These are phyloP conservation scores for Saccharomycopsis sp. DNA, from an alignment of 805 yeast genomes.

Conservation along the genomic window DNA sequence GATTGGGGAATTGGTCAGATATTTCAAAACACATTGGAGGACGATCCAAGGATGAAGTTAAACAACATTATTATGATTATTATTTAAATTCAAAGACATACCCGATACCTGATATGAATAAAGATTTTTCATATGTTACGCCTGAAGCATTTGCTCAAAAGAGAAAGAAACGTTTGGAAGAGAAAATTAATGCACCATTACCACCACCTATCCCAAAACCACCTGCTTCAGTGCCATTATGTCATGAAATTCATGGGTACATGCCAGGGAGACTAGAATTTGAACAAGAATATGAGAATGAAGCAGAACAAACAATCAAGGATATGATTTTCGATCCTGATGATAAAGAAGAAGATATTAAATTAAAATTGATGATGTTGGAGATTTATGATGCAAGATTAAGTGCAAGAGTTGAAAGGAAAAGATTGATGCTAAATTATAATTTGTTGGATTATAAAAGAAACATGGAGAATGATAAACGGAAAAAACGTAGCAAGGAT, in stretches of 20 bases:
- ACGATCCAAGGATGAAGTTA: slow-evolving; percentile 86
- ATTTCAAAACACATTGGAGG: slow-evolving; percentile 95
- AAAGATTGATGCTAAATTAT: slow-evolving; percentile 72
- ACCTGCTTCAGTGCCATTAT: slow-evolving; percentile 86
- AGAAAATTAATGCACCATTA: slow-evolving; percentile 60
- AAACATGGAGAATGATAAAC: slow-evolving; percentile 75
- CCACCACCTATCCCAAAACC: slow-evolving; percentile 84
- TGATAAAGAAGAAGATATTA: slow-evolving; percentile 82
- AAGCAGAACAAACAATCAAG: slow-evolving; percentile 88
- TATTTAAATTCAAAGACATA: slow-evolving; percentile 66
- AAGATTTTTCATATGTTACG: slow-evolving; percentile 52
- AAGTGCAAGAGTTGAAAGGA: slow-evolving; percentile 88
- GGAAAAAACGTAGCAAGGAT: slow-evolving; percentile 61
- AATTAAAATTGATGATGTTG: slow-evolving; percentile 77
- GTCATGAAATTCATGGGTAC: slow-evolving; percentile 95
- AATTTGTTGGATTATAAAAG: slow-evolving; percentile 77
- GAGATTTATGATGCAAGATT: slow-evolving; percentile 87
- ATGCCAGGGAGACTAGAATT: slow-evolving; percentile 99
- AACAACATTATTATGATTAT: slow-evolving; percentile 65
- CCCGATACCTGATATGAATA: slow-evolving; percentile 84
- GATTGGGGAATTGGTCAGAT: slow-evolving; percentile 97
- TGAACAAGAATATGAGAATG: slow-evolving; percentile 94
- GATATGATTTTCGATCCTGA: slow-evolving; percentile 96
- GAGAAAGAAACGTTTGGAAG: slow-evolving; percentile 67
- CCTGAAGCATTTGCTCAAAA: slow-evolving; percentile 63